Percentiles rank a stretch among this genome's conserved stretches.
Evolutionary conservation across 768 basidiomycete genomes (phyloP).

Genomic region (Boletus reticuloceps): DNA sequence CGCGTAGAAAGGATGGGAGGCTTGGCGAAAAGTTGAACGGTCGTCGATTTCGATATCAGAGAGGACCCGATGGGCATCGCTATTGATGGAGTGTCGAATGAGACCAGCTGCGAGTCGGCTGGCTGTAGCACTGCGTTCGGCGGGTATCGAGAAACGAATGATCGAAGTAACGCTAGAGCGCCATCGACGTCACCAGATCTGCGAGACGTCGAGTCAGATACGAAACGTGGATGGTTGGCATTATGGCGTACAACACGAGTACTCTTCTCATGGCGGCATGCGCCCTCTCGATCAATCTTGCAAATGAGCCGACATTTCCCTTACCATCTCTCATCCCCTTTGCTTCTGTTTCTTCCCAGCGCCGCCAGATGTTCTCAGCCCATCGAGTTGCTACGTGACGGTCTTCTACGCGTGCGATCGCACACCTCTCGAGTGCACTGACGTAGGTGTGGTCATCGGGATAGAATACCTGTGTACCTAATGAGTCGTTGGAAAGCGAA

Average conservation of each 20-base stretch:
- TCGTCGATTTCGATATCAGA: conserved; percentile 5
- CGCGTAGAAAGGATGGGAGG: conserved; percentile 56
- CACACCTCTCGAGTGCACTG: conserved; percentile 68
- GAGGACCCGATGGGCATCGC: not conserved
- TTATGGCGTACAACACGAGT: conserved; percentile 52
- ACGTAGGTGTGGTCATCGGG: conserved; percentile 58
- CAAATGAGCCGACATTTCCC: conserved; percentile 19
- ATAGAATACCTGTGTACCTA: conserved; percentile 24
- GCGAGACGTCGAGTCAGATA: not conserved
- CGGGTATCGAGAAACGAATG: conserved; percentile 66
- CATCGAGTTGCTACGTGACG: conserved; percentile 47
- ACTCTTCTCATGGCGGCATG: conserved; percentile 69
- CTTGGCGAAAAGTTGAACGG: conserved; percentile 34
- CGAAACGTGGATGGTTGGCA: not conserved
- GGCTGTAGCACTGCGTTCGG: conserved; percentile 47
- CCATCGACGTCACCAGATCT: conserved; percentile 51
- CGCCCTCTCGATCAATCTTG: conserved; percentile 63
- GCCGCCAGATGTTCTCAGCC: conserved; percentile 62
- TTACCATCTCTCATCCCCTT: conserved; percentile 30
- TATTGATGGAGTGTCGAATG: not conserved
- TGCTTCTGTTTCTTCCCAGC: conserved; percentile 55
- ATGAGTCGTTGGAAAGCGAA: conserved; percentile 39
- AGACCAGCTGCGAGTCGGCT: conserved; percentile 3
- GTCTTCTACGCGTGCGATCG: conserved; percentile 41
- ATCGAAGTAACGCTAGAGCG: conserved; percentile 55